phyloP scores from a whole-genome alignment of 306 rosid species.

The Cucumis sativus region DNA sequence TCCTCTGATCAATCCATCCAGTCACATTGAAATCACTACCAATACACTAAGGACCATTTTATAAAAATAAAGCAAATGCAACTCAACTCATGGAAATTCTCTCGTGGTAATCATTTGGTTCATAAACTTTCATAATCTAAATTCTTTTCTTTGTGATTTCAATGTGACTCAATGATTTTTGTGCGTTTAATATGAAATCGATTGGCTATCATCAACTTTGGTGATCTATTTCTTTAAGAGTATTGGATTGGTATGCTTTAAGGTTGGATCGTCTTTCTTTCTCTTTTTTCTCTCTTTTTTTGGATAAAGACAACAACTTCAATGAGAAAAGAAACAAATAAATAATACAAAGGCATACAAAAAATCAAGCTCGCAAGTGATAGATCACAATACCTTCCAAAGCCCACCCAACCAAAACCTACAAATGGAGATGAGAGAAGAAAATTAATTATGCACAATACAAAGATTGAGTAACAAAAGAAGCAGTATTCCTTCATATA shows the following conservation, averaged over 20 bases:
- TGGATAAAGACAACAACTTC: too few species aligned
- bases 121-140: too few species aligned
- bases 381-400: conserved; percentile 55
- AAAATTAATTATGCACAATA: not conserved
- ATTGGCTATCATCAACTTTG: not conserved
- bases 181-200: not conserved
- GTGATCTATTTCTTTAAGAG: not conserved
- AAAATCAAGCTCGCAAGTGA: not conserved
- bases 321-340: too few species aligned
- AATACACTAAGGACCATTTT: too few species aligned
- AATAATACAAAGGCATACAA: too few species aligned
- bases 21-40: too few species aligned
- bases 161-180: not conserved
- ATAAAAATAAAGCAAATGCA: too few species aligned
- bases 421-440: conserved; percentile 8
- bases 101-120: too few species aligned
- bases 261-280: not conserved
- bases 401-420: conserved; percentile 99
- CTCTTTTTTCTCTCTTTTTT: too few species aligned
- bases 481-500: not conserved
- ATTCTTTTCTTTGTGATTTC: too few species aligned
- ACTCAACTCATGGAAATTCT: too few species aligned
- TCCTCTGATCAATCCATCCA: too few species aligned
- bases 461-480: not conserved
- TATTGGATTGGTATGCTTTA: not conserved